Conservation (phyloP, 305 asterid genomes). For the Fraxinus ornus region DNA sequence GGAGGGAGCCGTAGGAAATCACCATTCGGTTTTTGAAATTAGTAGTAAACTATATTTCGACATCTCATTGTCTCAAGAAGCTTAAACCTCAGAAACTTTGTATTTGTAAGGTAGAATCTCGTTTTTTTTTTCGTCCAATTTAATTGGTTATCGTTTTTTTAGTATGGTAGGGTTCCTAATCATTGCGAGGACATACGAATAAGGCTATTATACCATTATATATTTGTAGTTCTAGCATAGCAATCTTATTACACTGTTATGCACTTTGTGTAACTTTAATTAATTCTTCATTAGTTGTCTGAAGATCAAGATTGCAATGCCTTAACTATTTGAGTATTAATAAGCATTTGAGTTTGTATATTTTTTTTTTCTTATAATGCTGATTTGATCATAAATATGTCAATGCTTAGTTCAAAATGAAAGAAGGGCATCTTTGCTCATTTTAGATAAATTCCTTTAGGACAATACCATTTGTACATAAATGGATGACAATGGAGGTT, state of each 20-base stretch:
- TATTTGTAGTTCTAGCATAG: constrained; percentile 5
- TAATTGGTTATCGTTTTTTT: background rate
- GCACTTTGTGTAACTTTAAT: background rate
- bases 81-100: constrained; percentile 18
- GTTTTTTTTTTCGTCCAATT: background rate
- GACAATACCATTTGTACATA: too few species aligned
- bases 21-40: constrained; percentile 77
- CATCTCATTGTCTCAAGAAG: constrained; percentile 13
- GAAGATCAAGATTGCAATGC: background rate
- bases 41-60: constrained; percentile 11
- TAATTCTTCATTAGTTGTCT: background rate
- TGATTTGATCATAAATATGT: background rate
- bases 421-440: background rate
- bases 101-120: constrained; percentile 14
- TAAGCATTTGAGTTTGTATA: background rate
- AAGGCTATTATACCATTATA: constrained; percentile 23
- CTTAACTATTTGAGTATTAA: background rate
- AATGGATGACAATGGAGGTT: too few species aligned
- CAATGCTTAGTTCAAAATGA: background rate
- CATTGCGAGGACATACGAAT: constrained; percentile 20
- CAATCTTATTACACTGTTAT: background rate
- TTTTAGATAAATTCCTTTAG: background rate
- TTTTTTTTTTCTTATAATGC: background rate
- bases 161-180: constrained; percentile 2
- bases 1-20: constrained; percentile 93